These are phyloP conservation scores for Chloris gayana DNA, from an alignment of 176 grass and related monocot species.

Conservation along the genomic window DNA sequence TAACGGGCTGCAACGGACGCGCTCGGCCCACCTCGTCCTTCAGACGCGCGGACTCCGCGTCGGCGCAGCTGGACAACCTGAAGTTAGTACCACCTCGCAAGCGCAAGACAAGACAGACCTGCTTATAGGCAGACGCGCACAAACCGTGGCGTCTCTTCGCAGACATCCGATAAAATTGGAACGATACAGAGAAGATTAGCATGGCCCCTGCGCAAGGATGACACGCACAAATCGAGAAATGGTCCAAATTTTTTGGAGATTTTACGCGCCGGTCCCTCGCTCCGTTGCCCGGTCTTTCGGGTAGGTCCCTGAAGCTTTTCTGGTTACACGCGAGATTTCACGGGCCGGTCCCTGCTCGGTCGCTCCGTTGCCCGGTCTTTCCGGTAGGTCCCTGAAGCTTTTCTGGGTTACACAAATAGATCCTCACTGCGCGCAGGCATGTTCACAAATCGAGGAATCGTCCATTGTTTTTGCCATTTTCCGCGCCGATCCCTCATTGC, in stretches of 20 bases:
- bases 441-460: no score
- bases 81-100: background rate
- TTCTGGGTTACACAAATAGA: background rate
- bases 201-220: constrained; percentile 14
- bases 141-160: rapidly evolving
- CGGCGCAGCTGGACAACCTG: no score
- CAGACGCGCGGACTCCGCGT: background rate
- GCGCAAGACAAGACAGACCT: rapidly evolving
- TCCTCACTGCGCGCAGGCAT: background rate
- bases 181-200: background rate
- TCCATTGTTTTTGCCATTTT: no score
- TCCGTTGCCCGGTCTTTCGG: background rate
- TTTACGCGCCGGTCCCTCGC: background rate
- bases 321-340: no score
- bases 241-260: constrained; percentile 1
- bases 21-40: background rate
- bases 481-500: no score
- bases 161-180: constrained; percentile 26
- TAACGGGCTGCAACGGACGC: background rate
- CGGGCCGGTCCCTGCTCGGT: no score
- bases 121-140: rapidly evolving
- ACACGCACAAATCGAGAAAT: constrained; percentile 22
- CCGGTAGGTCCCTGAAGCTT: no score
- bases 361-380: no score
- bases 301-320: background rate